Evolutionary conservation across 225 moss, liverwort and hornwort species (phyloP), one percentile per base, ranked within the genome.

Genomic region (Asterella californica): DNA sequence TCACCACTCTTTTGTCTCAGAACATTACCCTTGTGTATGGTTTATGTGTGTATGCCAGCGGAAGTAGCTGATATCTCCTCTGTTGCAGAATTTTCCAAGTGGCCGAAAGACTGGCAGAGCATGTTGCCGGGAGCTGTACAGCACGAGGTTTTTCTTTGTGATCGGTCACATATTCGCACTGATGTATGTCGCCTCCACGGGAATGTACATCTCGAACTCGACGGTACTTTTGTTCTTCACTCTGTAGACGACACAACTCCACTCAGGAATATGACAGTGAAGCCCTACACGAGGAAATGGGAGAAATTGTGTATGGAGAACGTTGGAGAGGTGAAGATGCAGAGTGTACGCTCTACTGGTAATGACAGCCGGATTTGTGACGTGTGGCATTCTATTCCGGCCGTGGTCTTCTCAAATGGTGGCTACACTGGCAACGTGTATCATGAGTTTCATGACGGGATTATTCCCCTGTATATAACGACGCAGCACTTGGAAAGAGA

Each of bases 361-460:
- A 76, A 54, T 30, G 33, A 70, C 15, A 80, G 75, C 38, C 33
- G 70, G 18, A 65, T 32, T 27, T 97, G 97, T 65, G 87, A 92
- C 30, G 86, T 92, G 37, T 15, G 50, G 59, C 94, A 94, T 83
- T 72, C 54, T 15, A 88, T 88, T 6, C 97, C 94, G 15, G 91
- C 88, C 14, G 82, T 99, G 29, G 61, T 95, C 24, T 95, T 99
- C 86, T 94, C 95, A 65, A 93, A 91, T 10, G 84, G 85, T 49
- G 97, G 97, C 0, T 99, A 91, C 82, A 99, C 97, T 2, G 97
- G 97, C 65, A 99, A 99, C 32, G 81, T 99, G 15, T 99, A 99
- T 82, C 97, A 99, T 69, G 97, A 99, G 65, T 91, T 95, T 78
- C 88, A 99, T 72, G 97, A 99, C 66, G 97, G 93, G 57, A 79